A percentile compares a stretch with the other conserved stretches of the same genome.
These are phyloP conservation scores for Lactuca sativa DNA, from an alignment of 129 eudicot species.

Conservation along the genomic window DNA sequence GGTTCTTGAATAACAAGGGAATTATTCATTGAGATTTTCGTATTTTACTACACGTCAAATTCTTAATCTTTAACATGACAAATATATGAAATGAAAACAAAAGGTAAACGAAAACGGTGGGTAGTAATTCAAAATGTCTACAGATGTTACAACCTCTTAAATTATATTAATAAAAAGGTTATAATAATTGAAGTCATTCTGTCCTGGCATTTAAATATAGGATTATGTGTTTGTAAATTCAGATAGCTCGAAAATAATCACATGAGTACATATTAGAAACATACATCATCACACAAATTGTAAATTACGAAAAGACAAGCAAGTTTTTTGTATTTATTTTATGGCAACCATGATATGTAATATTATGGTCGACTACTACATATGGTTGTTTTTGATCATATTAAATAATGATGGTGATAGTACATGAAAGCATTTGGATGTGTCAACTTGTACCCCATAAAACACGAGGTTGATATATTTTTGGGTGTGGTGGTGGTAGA, in stretches of 20 bases:
- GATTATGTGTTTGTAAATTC: not conserved
- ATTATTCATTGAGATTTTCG: too few species aligned
- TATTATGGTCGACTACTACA: not conserved
- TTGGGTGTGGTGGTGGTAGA: not conserved
- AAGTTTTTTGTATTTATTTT: not conserved
- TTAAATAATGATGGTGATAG: conserved; percentile 19
- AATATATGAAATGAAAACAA: too few species aligned
- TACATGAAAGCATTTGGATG: conserved; percentile 22
- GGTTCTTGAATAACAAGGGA: too few species aligned
- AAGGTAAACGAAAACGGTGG: too few species aligned
- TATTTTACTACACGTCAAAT: too few species aligned
- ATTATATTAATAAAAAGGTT: too few species aligned
- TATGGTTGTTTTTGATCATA: not conserved
- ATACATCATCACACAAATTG: not conserved
- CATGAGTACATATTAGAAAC: not conserved
- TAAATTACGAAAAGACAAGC: not conserved
- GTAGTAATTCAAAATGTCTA: too few species aligned
- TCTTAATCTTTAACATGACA: too few species aligned
- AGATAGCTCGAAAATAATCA: too few species aligned
- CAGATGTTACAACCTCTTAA: too few species aligned
- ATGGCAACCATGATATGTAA: not conserved
- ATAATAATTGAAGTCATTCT: too few species aligned
- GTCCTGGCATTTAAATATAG: too few species aligned
- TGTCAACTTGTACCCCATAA: conserved; percentile 22
- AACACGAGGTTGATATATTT: conserved; percentile 8